Percentiles rank a stretch among this genome's conserved stretches.
phyloP scores from a whole-genome alignment of 345 rosid species.

The Arabis hirsuta region DNA sequence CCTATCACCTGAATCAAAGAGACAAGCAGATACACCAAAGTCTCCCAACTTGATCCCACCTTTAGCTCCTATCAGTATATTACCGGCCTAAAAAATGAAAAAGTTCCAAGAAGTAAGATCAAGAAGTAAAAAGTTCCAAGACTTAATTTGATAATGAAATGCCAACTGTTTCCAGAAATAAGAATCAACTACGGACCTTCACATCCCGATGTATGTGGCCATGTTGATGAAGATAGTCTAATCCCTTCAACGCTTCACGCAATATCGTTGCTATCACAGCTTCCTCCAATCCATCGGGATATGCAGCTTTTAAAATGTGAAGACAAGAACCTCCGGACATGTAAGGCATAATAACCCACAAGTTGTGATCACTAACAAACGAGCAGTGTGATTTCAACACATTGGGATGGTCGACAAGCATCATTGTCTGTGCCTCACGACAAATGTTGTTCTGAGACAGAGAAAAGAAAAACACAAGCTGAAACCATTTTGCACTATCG shows the following conservation, averaged over 20 bases:
- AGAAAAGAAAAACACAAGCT: background rate
- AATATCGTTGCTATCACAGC: slow-evolving; percentile 80
- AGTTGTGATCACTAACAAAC: slow-evolving; percentile 83
- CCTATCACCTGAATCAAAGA: slow-evolving; percentile 98
- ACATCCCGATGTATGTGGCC: slow-evolving; percentile 99
- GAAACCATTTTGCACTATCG: background rate
- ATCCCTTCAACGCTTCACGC: slow-evolving; percentile 85
- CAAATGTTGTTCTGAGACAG: slow-evolving; percentile 66
- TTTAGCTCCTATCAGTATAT: slow-evolving; percentile 77
- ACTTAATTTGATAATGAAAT: background rate
- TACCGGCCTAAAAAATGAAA: slow-evolving; percentile 69
- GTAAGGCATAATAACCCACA: slow-evolving; percentile 98
- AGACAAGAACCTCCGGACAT: slow-evolving; percentile 99
- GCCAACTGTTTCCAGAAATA: slow-evolving; percentile 2
- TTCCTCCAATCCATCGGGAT: slow-evolving; percentile 97
- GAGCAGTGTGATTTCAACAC: slow-evolving; percentile 94
- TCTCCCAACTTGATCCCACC: slow-evolving; percentile 93
- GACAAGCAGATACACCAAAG: slow-evolving; percentile 97
- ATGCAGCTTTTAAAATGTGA: slow-evolving; percentile 92
- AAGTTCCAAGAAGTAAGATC: background rate
- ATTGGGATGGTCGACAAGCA: slow-evolving; percentile 90
- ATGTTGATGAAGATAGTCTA: slow-evolving; percentile 98
- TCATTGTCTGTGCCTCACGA: slow-evolving; percentile 96
- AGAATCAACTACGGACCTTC: slow-evolving; percentile 57
- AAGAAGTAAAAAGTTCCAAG: background rate